Conservation (phyloP, 306 rosid genomes). For the Dryas drummondii region DNA sequence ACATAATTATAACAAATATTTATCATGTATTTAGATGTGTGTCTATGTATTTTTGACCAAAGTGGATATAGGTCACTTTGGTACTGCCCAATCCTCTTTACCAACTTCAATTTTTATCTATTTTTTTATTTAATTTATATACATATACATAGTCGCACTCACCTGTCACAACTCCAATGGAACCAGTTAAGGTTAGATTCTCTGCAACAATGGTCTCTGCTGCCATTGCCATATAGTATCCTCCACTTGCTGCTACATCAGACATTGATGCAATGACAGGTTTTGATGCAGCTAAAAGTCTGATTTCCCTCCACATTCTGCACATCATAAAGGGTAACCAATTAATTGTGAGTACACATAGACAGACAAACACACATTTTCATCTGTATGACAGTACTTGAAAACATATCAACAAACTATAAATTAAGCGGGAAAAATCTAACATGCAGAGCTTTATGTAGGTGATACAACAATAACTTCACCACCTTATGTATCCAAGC, state of each 20-base stretch:
- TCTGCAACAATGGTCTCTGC: slow-evolving; percentile 93
- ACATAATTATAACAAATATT: no score
- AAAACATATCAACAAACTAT: not conserved
- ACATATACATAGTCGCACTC: slow-evolving; percentile 20
- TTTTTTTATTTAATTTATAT: not conserved
- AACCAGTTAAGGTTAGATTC: slow-evolving; percentile 86
- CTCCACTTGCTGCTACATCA: slow-evolving; percentile 98
- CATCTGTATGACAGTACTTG: not conserved
- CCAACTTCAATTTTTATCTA: no score
- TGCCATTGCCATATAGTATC: slow-evolving; percentile 98
- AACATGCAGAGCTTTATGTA: not conserved
- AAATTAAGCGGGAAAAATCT: not conserved
- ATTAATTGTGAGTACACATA: slow-evolving; percentile 1
- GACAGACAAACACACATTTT: not conserved
- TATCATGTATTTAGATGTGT: not conserved
- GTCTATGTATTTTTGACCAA: not conserved
- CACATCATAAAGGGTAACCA: slow-evolving; percentile 24
- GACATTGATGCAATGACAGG: slow-evolving; percentile 98
- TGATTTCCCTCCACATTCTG: slow-evolving; percentile 99
- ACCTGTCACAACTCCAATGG: slow-evolving; percentile 97
- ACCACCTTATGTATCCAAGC: not conserved
- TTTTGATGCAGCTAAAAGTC: slow-evolving; percentile 85
- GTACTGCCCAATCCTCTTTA: no score
- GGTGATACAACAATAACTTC: not conserved
- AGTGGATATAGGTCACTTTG: not conserved